phyloP scores from a whole-genome alignment of 1,284 basidiomycete genomes.

The Termitomyces sp. region DNA sequence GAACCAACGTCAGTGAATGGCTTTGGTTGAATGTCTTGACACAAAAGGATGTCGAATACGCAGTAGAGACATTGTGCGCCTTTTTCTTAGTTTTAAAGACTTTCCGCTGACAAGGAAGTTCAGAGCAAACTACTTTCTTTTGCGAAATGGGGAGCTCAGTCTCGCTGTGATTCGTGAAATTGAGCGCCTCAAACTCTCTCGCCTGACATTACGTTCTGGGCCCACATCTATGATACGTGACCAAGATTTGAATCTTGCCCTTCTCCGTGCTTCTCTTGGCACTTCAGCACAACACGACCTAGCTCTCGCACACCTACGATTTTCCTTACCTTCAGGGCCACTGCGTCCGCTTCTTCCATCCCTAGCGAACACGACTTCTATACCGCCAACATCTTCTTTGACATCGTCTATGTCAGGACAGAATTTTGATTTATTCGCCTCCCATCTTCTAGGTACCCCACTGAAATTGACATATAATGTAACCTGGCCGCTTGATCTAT shows the following conservation, averaged over 20 bases:
- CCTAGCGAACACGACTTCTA: conserved; percentile 35
- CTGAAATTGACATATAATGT: conserved; percentile 65
- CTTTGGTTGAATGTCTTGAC: conserved; percentile 88
- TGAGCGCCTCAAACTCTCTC: conserved; percentile 71
- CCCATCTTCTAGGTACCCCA: conserved; percentile 75
- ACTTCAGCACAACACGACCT: conserved; percentile 81
- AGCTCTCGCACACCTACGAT: conserved; percentile 62
- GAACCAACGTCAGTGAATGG: conserved; percentile 81
- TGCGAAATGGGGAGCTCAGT: conserved; percentile 84
- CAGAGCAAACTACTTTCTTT: conserved; percentile 76
- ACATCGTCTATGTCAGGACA: conserved; percentile 21
- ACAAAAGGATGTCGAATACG: conserved; percentile 68
- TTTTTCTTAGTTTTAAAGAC: background rate
- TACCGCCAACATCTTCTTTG: conserved; percentile 27
- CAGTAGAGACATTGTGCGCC: conserved; percentile 33
- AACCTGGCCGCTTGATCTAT: conserved; percentile 85
- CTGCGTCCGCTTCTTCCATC: conserved; percentile 73
- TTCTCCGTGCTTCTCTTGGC: conserved; percentile 78
- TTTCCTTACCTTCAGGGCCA: conserved; percentile 73
- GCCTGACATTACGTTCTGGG: conserved; percentile 62
- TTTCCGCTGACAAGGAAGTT: conserved; percentile 3
- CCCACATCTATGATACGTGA: conserved; percentile 76
- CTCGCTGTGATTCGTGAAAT: conserved; percentile 79
- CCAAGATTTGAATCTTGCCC: conserved; percentile 78
- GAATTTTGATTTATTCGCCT: conserved; percentile 57